Evolutionary conservation across 2,329 filamentous ascomycete species (phyloP).

Genomic region (Alternaria dauci): DNA sequence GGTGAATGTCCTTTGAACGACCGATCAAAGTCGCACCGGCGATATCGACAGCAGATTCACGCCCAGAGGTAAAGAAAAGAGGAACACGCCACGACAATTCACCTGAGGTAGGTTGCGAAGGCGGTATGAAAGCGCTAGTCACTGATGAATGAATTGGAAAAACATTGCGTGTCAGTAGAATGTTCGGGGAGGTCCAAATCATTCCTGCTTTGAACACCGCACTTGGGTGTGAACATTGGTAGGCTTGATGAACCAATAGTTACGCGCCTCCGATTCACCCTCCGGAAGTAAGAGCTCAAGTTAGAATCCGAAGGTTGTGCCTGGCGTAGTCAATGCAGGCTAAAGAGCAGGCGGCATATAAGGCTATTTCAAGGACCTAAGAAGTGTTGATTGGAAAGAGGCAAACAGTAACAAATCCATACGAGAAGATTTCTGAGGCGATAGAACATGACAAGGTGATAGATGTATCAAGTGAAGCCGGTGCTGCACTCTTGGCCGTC

Average conservation of each 20-base stretch:
- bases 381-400: no score
- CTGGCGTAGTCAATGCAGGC: no score
- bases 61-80: neutral
- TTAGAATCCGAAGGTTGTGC: neutral
- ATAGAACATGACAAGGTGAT: no score
- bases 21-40: no score
- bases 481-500: neutral
- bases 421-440: no score
- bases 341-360: no score
- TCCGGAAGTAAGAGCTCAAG: constrained; percentile 11
- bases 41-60: no score
- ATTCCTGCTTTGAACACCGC: neutral
- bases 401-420: no score
- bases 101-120: neutral
- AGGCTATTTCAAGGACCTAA: no score
- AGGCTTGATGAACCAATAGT: constrained; percentile 23
- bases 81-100: neutral
- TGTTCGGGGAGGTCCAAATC: neutral
- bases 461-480: no score
- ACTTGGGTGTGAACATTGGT: constrained; percentile 1
- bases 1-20: neutral
- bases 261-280: constrained; percentile 13
- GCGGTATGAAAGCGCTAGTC: neutral
- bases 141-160: neutral
- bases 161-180: neutral